Percentiles rank a stretch among this genome's conserved stretches.
Evolutionary conservation across 2,329 filamentous ascomycete species (phyloP).

Genomic region (Ophiocordyceps unilateralis): DNA sequence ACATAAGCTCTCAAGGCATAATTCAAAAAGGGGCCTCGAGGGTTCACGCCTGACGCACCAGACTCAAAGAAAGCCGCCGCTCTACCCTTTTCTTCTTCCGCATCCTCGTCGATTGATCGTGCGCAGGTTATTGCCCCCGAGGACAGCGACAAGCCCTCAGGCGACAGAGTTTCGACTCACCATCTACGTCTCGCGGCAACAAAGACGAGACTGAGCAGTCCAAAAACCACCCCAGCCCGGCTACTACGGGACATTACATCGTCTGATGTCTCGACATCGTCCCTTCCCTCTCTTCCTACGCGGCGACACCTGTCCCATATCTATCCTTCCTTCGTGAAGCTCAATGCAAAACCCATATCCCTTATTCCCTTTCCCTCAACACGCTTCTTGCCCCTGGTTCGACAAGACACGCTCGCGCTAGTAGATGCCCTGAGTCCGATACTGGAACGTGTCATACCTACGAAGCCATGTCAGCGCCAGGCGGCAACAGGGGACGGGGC

Average conservation of each 20-base stretch:
- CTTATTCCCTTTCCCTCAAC: neutral
- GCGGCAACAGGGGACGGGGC: neutral
- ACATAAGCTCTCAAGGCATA: too few relatives aligned
- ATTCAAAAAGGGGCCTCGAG: too few relatives aligned
- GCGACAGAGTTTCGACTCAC: too few relatives aligned
- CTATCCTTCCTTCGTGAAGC: neutral
- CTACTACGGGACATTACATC: neutral
- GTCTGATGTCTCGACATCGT: neutral
- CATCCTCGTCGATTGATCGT: too few relatives aligned
- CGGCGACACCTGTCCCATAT: neutral
- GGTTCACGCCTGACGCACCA: too few relatives aligned
- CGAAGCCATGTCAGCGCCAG: neutral
- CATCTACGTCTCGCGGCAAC: neutral
- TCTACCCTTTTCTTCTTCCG: too few relatives aligned
- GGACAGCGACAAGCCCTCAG: too few relatives aligned
- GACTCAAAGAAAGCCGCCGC: too few relatives aligned
- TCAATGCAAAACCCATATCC: neutral
- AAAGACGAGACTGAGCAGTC: neutral
- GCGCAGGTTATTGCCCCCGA: too few relatives aligned
- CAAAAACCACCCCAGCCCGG: neutral
- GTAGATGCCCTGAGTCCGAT: constrained; percentile 76
- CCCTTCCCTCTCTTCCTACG: neutral
- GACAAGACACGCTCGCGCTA: constrained; percentile 18
- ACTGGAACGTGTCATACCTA: constrained; percentile 75
- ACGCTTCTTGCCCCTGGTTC: neutral